Evolutionary conservation across 129 eudicot genomes (phyloP).

Genomic region (Kitagawia praeruptora): DNA sequence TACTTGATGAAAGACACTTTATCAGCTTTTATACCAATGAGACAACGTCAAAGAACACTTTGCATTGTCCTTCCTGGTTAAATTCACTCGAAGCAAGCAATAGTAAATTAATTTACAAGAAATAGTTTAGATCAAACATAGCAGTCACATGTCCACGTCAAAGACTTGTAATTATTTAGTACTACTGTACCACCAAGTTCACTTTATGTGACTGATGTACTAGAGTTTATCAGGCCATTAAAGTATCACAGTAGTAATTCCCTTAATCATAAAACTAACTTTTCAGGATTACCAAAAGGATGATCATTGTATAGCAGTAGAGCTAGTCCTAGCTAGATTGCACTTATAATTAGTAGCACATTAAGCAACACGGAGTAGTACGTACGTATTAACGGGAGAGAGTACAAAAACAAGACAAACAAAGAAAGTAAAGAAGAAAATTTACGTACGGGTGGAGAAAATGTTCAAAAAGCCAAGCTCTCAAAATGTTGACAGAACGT

Average conservation of each 20-base stretch:
- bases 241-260: not conserved
- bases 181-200: not conserved
- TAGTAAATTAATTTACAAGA: not conserved
- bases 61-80: not conserved
- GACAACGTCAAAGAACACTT: constrained; percentile 29
- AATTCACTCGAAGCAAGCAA: not conserved
- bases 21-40: constrained; percentile 41
- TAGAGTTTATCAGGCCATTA: not conserved
- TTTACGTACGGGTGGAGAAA: constrained; percentile 92
- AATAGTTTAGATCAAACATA: not conserved
- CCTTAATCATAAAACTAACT: not conserved
- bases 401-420: not conserved
- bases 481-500: constrained; percentile 80
- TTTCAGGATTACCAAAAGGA: not conserved
- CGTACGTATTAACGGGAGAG: not conserved
- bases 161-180: not conserved
- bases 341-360: not conserved
- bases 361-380: not conserved
- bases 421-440: not conserved
- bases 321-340: not conserved
- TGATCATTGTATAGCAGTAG: not conserved
- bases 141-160: constrained; percentile 2
- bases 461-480: constrained; percentile 99
- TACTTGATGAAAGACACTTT: constrained; percentile 24
- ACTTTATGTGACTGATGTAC: not conserved